Percentiles rank a stretch among this genome's conserved stretches.
Conservation (phyloP, 2,329 filamentous ascomycete genomes). For the Pyricularia sp. region DNA sequence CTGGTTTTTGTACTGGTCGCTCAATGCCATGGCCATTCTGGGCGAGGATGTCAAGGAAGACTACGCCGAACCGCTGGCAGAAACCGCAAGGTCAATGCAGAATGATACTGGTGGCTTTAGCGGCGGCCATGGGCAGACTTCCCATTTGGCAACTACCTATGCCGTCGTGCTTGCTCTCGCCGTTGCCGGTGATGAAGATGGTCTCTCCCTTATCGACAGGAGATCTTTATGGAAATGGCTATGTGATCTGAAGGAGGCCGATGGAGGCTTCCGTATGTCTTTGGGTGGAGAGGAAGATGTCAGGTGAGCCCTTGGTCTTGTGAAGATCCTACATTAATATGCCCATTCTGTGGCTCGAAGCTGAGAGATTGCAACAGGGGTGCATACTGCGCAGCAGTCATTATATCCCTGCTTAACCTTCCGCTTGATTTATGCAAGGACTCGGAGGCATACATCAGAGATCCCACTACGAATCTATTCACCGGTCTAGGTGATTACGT, state of each 20-base stretch:
- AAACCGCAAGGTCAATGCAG: constrained; percentile 73
- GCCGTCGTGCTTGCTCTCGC: constrained; percentile 71
- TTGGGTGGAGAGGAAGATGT: constrained; percentile 87
- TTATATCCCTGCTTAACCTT: constrained; percentile 74
- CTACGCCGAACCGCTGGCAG: constrained; percentile 61
- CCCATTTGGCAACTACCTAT: constrained; percentile 85
- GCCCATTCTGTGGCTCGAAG: neutral
- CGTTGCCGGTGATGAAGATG: constrained; percentile 66
- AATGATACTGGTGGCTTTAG: constrained; percentile 81
- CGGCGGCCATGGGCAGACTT: constrained; percentile 83
- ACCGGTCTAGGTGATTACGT: constrained; percentile 73
- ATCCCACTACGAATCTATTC: constrained; percentile 54
- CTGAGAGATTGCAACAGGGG: constrained; percentile 42
- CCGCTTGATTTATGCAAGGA: constrained; percentile 70
- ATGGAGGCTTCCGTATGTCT: constrained; percentile 85
- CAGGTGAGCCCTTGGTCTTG: constrained; percentile 46
- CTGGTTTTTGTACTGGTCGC: constrained; percentile 91
- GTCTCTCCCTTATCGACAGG: constrained; percentile 70
- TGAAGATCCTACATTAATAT: neutral
- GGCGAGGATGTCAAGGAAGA: constrained; percentile 57
- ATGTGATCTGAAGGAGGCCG: constrained; percentile 71
- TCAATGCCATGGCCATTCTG: constrained; percentile 65
- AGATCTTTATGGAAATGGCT: constrained; percentile 87
- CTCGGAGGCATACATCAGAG: constrained; percentile 55
- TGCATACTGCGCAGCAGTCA: constrained; percentile 81